Evolutionary conservation across 805 yeast species (phyloP).

Genomic region (Myxozyma lipomycoides): DNA sequence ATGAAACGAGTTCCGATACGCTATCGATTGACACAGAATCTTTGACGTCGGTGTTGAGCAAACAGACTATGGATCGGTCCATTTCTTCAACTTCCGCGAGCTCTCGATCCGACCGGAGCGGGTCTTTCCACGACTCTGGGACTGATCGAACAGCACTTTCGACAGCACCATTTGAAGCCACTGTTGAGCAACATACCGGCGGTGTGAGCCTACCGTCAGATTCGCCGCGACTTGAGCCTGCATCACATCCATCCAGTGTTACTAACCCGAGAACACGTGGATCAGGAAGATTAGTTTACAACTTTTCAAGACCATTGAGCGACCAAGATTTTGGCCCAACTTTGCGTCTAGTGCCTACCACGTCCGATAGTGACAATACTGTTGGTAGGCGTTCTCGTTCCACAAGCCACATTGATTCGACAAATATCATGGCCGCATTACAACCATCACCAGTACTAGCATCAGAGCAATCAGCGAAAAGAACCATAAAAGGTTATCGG

Average conservation of each 20-base stretch:
- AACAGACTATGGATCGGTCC: not conserved
- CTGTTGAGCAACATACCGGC: not conserved
- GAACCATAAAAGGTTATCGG: no score
- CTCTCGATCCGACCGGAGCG: not conserved
- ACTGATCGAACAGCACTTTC: not conserved
- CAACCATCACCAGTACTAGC: no score
- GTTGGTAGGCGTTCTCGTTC: no score
- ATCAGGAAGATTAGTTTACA: not conserved
- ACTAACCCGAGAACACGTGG: not conserved
- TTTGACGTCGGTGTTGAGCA: not conserved
- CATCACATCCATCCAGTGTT: not conserved
- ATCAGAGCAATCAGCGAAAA: no score
- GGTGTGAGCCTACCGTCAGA: not conserved
- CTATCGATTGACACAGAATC: not conserved
- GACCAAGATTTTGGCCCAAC: not conserved
- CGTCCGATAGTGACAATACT: no score
- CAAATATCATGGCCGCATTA: no score
- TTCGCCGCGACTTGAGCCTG: not conserved
- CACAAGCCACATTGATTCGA: no score
- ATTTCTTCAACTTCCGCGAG: not conserved
- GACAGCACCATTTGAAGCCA: not conserved
- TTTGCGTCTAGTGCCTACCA: not conserved
- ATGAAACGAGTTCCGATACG: not conserved
- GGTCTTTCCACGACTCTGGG: no score
- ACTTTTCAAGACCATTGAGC: conserved; percentile 7